Conservation (phyloP, 1,284 basidiomycete species). For the Termitomyces sp. region DNA sequence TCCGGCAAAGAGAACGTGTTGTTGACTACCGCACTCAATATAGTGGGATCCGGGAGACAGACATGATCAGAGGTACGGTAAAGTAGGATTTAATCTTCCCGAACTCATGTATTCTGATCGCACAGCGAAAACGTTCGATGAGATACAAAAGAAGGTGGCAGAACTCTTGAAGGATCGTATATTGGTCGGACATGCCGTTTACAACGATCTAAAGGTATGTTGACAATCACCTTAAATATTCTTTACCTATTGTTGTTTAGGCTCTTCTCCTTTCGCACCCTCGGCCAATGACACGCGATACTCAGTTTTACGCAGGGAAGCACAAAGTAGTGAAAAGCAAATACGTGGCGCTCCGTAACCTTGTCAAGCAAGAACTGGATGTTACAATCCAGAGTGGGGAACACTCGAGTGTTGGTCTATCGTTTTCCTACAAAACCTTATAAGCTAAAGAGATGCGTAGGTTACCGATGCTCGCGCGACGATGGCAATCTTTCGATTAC, state of each 20-base stretch:
- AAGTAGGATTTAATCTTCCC: background rate
- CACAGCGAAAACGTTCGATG: constrained; percentile 72
- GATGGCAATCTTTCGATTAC: constrained; percentile 91
- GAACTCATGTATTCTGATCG: background rate
- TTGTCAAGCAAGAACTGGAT: constrained; percentile 80
- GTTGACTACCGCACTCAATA: constrained; percentile 93
- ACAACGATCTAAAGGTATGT: constrained; percentile 83
- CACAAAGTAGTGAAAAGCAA: constrained; percentile 54
- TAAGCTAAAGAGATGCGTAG: constrained; percentile 35
- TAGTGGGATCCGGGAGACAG: constrained; percentile 77
- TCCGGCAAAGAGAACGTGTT: constrained; percentile 82
- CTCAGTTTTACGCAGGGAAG: constrained; percentile 63
- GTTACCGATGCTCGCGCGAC: constrained; percentile 92
- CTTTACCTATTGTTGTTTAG: constrained; percentile 32
- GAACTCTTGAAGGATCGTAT: constrained; percentile 77
- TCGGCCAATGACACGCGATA: constrained; percentile 75
- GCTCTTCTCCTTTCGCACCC: constrained; percentile 91
- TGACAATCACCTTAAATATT: background rate
- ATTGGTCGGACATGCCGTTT: constrained; percentile 90
- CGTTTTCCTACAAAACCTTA: constrained; percentile 1
- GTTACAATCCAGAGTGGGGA: constrained; percentile 85
- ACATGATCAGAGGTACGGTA: constrained; percentile 65
- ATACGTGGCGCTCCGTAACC: constrained; percentile 75
- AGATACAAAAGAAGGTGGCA: constrained; percentile 80
- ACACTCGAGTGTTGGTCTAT: constrained; percentile 71